These are phyloP conservation scores for Jackrogersella multiformis DNA, from an alignment of 495 filamentous ascomycete species.

Conservation along the genomic window DNA sequence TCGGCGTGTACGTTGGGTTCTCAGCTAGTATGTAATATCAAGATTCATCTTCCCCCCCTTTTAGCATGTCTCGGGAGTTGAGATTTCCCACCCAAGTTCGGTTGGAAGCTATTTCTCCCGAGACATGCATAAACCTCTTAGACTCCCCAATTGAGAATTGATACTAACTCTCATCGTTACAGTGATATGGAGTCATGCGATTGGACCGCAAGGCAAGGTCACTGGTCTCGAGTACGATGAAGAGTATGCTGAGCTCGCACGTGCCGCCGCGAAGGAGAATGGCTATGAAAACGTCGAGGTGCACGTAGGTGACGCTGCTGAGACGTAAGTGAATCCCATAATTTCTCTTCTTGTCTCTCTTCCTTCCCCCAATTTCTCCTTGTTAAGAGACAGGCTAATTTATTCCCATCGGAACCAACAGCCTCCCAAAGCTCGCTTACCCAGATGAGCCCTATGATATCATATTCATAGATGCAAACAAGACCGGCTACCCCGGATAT, in stretches of 20 bases:
- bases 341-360: not conserved
- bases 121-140: not conserved
- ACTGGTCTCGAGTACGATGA: slow-evolving; percentile 48
- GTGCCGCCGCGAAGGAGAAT: slow-evolving; percentile 38
- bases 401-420: slow-evolving; percentile 9
- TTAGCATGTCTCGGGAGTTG: slow-evolving; percentile 28
- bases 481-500: slow-evolving; percentile 49
- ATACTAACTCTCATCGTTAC: not conserved
- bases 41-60: not conserved
- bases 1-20: slow-evolving; percentile 51
- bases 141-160: not conserved
- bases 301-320: slow-evolving; percentile 47
- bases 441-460: slow-evolving; percentile 50
- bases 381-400: not conserved
- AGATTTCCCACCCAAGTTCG: not conserved
- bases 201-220: slow-evolving; percentile 50
- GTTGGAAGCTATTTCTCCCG: not conserved
- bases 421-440: slow-evolving; percentile 40
- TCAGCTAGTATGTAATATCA: slow-evolving; percentile 39
- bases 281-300: slow-evolving; percentile 47
- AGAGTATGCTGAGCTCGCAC: slow-evolving; percentile 45
- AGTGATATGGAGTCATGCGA: slow-evolving; percentile 47
- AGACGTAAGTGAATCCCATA: slow-evolving; percentile 43
- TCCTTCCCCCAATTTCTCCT: not conserved
- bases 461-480: slow-evolving; percentile 54